Base-by-base conservation (phyloP, 2,329 filamentous ascomycete species). In the Colletotrichum destructivum region DNA sequence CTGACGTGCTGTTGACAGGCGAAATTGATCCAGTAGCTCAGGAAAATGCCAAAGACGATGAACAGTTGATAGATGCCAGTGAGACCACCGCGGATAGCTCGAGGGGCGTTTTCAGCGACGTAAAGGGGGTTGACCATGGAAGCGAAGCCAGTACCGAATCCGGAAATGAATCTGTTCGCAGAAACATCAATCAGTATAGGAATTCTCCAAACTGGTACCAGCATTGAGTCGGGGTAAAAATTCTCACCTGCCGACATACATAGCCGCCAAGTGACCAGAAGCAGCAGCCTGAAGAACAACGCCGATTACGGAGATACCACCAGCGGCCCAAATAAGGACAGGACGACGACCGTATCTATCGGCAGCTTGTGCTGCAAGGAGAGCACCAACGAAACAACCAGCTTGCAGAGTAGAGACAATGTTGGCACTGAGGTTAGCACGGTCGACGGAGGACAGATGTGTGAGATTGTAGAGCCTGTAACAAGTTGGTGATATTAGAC, bases 81-180 rank as follows among this genome's bases (percentile, higher is more conserved):
- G 15, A 87, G 84, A 15, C 86, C 77, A 75, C 87, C 87, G 77
- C 88, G 83, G 55, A 83, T 86, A 16, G 82, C 83, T 0, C 88
- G 84, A 74, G 88, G 86, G 0, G 88, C 86, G 75, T 85, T 87
- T 76, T 90, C 89, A 1, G 88, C 86, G 63, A 89, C 87, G 75
- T 90, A 90, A 49, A 90, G 84, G 2, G 88, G 88, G 4, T 90
- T 86, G 40, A 85, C 83, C 79, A 87, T 86, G 15, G 83, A 86
- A 0, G 84, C 85, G 38, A 84, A 83, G 9, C 86, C 86, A 71
- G 88, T 85, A 6, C 86, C 86, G 26, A 88, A 75, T 51, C 87
- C 86, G 46, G 85, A 84, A 84, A 65, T 86, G 79, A 18, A 86
- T 74, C 15, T 86, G 87, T 42, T 88, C 82, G 9, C 85, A 86